phyloP scores from a whole-genome alignment of 495 filamentous ascomycete species.

The Daldinia concentrica region DNA sequence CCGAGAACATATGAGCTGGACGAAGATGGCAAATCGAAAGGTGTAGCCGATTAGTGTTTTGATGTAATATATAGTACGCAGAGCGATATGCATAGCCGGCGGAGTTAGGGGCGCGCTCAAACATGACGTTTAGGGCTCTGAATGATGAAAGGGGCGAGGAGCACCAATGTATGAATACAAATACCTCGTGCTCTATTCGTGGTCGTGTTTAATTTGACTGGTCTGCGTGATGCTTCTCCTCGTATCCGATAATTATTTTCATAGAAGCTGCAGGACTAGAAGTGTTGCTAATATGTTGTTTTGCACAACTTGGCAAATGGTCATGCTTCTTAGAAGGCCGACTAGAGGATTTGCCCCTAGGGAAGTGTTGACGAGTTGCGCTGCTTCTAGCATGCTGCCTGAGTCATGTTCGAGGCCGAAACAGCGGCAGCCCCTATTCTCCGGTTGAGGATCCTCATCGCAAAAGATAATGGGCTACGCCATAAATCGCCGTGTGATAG shows the following conservation, averaged over 20 bases:
- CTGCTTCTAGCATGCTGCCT: not conserved
- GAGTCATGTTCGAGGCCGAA: not conserved
- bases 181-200: not conserved
- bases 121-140: constrained; percentile 4
- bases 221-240: not conserved
- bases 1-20: constrained; percentile 15
- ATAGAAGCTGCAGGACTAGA: not conserved
- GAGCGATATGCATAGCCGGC: constrained; percentile 39
- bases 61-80: constrained; percentile 27
- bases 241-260: not conserved
- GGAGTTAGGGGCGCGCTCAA: constrained; percentile 23
- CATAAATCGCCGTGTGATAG: not conserved
- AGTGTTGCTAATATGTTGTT: not conserved
- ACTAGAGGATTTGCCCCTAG: not conserved
- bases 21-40: constrained; percentile 1
- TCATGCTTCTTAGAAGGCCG: not conserved
- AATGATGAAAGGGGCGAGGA: constrained; percentile 7
- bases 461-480: not conserved
- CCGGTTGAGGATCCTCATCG: not conserved
- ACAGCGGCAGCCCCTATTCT: not conserved
- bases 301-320: not conserved
- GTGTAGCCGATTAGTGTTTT: constrained; percentile 6
- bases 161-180: constrained; percentile 18
- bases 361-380: not conserved
- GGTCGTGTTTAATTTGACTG: constrained; percentile 7